Base-by-base conservation (phyloP, 495 filamentous ascomycete genomes). In the Aspergillus ellipticus region DNA sequence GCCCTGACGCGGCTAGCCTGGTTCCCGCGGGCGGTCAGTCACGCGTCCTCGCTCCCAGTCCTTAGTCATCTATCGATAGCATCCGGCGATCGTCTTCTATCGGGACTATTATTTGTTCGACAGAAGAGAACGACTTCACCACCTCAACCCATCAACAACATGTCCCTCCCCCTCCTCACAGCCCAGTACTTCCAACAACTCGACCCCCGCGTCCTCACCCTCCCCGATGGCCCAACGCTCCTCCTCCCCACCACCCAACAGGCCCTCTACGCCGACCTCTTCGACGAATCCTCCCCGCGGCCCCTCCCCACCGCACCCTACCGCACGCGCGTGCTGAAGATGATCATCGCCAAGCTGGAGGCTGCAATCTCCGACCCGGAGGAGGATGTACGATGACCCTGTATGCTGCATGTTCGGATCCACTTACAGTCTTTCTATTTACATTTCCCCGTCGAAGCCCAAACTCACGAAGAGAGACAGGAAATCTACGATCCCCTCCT, bases 401-500 rank as follows among this genome's bases (percentile, higher is more conserved):
- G 20, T 55, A 31, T 21, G 16, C 51, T 48, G 19, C 22, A 26
- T 49, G 19, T 46, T 22, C 43, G 39, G 42, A 17, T 28, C 47
- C 33, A 47, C 42, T 54, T 11, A n/a, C 45, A 16, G n/a, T n/a
- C n/a, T n/a, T n/a, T n/a, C n/a, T n/a, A n/a, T 31, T 35, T 20
- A 55, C 43, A 56, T 41, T 29, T 29, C 29, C 37, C 43, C 16
- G 41, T 21, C 11, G 6, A n/a, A n/a, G n/a, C n/a, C n/a, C n/a
- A n/a, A n/a, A n/a, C n/a, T n/a, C n/a, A n/a, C n/a, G n/a, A n/a
- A n/a, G n/a, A 29, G 33, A 19, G 49, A 53, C 64, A 96, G 90
- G 89, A 85, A 66, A 84, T 95, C 45, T 86, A 84, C 49, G 87
- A 93, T 63, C 73, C 85, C 60, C 80, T 96, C 58, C 85, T 89